These are phyloP conservation scores for Claviceps sp. DNA, from an alignment of 2,329 filamentous ascomycete genomes.

Conservation along the genomic window DNA sequence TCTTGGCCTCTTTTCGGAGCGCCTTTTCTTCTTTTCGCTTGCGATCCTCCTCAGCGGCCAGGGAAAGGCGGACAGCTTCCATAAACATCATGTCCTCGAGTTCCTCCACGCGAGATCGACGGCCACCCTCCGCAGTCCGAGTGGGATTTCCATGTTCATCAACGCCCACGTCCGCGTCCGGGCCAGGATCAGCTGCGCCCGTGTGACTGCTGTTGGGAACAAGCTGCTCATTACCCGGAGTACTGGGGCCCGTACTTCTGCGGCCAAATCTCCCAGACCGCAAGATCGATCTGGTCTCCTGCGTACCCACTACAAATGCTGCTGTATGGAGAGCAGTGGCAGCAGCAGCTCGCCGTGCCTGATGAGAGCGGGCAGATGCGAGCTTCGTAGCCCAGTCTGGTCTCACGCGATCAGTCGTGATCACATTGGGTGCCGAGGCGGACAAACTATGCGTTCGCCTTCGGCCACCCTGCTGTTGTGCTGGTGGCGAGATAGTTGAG, in stretches of 20 bases:
- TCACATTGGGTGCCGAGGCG: constrained; percentile 69
- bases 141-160: constrained; percentile 11
- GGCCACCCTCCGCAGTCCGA: constrained; percentile 12
- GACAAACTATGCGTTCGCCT: constrained; percentile 52
- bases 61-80: constrained; percentile 80
- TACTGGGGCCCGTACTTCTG: constrained; percentile 28
- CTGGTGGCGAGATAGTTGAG: constrained; percentile 36
- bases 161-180: constrained; percentile 13
- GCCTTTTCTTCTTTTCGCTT: constrained; percentile 55
- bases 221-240: constrained; percentile 13
- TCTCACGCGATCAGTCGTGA: constrained; percentile 83
- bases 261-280: constrained; percentile 42
- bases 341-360: constrained; percentile 74
- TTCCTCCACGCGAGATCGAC: constrained; percentile 58
- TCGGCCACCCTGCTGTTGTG: constrained; percentile 24
- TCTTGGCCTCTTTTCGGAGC: constrained; percentile 63
- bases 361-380: constrained; percentile 69
- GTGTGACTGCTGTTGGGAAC: not conserved
- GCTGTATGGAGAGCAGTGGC: constrained; percentile 91
- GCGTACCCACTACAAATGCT: constrained; percentile 73
- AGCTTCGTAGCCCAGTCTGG: constrained; percentile 93
- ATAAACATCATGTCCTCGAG: constrained; percentile 98
- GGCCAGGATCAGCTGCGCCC: constrained; percentile 10
- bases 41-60: constrained; percentile 91
- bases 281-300: constrained; percentile 33